Conservation (phyloP, 106 monocot species). For the Hemerocallis citrina region DNA sequence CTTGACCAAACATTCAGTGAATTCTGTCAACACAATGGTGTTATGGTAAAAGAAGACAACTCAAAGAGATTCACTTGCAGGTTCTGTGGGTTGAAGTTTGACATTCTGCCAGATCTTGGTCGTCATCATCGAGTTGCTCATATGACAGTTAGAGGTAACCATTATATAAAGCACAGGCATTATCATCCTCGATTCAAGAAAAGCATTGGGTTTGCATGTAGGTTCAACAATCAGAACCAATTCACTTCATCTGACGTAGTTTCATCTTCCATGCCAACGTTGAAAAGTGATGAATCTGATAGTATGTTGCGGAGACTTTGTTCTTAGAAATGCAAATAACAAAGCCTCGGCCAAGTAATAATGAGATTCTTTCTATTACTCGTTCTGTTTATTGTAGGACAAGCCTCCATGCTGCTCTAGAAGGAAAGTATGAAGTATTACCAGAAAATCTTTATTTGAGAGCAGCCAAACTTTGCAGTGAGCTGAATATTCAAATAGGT, state of each 20-base stretch:
- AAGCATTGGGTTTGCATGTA: constrained; percentile 21
- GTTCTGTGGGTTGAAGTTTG: constrained; percentile 72
- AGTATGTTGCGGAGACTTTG: constrained; percentile 53
- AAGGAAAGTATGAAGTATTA: constrained; percentile 47
- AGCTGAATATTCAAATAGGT: constrained; percentile 58
- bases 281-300: constrained; percentile 42
- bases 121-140: constrained; percentile 83
- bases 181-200: constrained; percentile 53
- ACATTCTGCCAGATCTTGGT: constrained; percentile 83
- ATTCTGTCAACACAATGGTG: constrained; percentile 11
- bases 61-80: constrained; percentile 46
- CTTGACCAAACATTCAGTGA: constrained; percentile 11
- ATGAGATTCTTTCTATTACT: constrained; percentile 74
- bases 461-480: constrained; percentile 93
- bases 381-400: constrained; percentile 60
- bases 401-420: constrained; percentile 39
- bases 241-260: constrained; percentile 30
- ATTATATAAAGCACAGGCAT: constrained; percentile 45
- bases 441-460: constrained; percentile 65
- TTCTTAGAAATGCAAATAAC: constrained; percentile 66
- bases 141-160: constrained; percentile 26
- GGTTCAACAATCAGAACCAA: constrained; percentile 48
- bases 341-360: constrained; percentile 61
- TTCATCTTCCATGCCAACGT: constrained; percentile 24
- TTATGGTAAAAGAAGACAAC: constrained; percentile 18